These are phyloP conservation scores for Marvania coccoides DNA, from an alignment of 139 green algal genomes.

Conservation along the genomic window DNA sequence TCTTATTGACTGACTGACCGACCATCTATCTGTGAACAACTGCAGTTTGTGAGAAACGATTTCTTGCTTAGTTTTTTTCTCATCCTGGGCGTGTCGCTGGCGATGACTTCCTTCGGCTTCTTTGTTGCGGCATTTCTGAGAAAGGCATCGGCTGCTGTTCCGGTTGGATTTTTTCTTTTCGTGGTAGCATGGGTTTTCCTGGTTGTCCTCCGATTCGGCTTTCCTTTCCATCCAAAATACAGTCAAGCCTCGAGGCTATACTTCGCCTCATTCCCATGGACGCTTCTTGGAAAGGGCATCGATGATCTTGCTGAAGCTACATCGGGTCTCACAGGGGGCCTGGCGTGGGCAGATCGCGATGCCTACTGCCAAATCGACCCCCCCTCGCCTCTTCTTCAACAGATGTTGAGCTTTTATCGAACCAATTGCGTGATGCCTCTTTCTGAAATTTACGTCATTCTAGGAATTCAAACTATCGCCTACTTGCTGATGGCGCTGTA, in stretches of 20 bases:
- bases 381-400: background rate
- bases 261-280: constrained; percentile 66
- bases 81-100: constrained; percentile 47
- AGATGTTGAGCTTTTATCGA: constrained; percentile 34
- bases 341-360: constrained; percentile 43
- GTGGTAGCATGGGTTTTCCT: constrained; percentile 54
- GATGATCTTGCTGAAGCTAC: constrained; percentile 51
- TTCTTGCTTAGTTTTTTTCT: constrained; percentile 51
- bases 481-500: constrained; percentile 65
- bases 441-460: constrained; percentile 35
- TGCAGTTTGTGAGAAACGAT: constrained; percentile 47
- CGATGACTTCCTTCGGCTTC: constrained; percentile 51
- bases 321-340: constrained; percentile 22
- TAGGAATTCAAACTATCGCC: constrained; percentile 31
- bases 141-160: constrained; percentile 31
- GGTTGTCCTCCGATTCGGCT: constrained; percentile 37
- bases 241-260: background rate
- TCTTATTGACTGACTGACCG: too few species aligned
- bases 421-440: constrained; percentile 55
- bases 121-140: constrained; percentile 44
- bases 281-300: constrained; percentile 69
- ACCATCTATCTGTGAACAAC: too few species aligned
- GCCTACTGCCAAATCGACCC: constrained; percentile 51
- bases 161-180: constrained; percentile 60
- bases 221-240: constrained; percentile 35